These are phyloP conservation scores for Monosporascus sp. DNA, from an alignment of 2,329 filamentous ascomycete species.

Conservation along the genomic window DNA sequence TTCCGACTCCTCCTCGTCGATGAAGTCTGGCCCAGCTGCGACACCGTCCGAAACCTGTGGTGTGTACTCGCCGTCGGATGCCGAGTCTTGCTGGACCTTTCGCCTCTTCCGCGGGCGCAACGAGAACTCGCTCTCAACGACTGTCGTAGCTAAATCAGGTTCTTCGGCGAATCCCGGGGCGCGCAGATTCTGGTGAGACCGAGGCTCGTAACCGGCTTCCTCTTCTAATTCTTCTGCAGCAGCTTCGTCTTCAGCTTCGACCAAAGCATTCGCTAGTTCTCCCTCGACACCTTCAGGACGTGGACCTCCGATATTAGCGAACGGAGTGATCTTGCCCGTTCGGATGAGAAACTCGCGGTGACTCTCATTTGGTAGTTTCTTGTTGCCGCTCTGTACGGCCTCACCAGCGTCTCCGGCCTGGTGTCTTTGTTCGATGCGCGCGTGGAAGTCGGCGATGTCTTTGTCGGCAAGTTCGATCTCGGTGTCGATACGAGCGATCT, in stretches of 20 bases:
- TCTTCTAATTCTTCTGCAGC: slow-evolving; percentile 44
- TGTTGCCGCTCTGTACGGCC: slow-evolving; percentile 41
- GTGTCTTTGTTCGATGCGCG: slow-evolving; percentile 73
- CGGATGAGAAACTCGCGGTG: slow-evolving; percentile 86
- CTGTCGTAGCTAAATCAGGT: slow-evolving; percentile 26
- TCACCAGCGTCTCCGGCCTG: slow-evolving; percentile 42
- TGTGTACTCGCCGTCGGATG: slow-evolving; percentile 42
- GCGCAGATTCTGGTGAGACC: slow-evolving; percentile 69
- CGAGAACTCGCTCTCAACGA: slow-evolving; percentile 49
- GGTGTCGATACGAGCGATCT: slow-evolving; percentile 61
- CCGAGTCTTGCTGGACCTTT: slow-evolving; percentile 30
- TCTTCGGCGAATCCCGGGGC: slow-evolving; percentile 64
- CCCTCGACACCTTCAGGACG: slow-evolving; percentile 57
- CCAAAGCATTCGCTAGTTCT: slow-evolving; percentile 68
- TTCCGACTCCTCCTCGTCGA: slow-evolving; percentile 31
- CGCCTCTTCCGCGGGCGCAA: slow-evolving; percentile 54
- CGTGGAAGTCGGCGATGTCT: slow-evolving; percentile 75
- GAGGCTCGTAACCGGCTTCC: slow-evolving; percentile 39
- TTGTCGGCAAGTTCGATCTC: slow-evolving; percentile 60
- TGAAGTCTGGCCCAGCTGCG: slow-evolving; percentile 23
- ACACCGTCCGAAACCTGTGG: slow-evolving; percentile 23
- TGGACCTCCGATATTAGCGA: slow-evolving; percentile 70
- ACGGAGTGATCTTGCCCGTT: slow-evolving; percentile 96
- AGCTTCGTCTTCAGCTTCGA: slow-evolving; percentile 77
- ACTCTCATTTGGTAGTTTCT: slow-evolving; percentile 70